These are phyloP conservation scores for Suillus hirtellus DNA, from an alignment of 768 basidiomycete species.

Conservation along the genomic window DNA sequence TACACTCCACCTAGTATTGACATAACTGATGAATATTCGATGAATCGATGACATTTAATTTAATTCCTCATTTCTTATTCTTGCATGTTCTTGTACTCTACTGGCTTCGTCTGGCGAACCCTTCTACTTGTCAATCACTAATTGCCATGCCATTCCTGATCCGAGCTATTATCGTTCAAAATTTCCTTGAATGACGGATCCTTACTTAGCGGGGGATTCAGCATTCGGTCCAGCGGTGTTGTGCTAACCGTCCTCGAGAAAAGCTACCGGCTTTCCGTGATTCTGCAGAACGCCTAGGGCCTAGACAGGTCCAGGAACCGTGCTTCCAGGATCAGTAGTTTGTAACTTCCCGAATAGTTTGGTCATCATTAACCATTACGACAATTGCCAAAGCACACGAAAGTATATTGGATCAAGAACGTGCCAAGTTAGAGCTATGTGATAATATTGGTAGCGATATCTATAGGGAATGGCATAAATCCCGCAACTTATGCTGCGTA, in stretches of 20 bases:
- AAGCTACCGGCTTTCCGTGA: too few species aligned
- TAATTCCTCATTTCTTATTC: too few species aligned
- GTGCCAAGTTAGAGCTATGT: not conserved
- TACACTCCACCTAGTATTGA: too few species aligned
- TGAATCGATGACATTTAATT: too few species aligned
- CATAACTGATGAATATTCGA: too few species aligned
- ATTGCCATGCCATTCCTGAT: not conserved
- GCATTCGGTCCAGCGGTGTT: not conserved
- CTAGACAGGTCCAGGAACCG: not conserved
- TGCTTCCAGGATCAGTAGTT: too few species aligned
- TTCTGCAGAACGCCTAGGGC: not conserved
- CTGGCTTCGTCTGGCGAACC: not conserved
- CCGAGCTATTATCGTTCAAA: not conserved
- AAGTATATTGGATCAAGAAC: too few species aligned
- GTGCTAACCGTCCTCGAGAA: too few species aligned
- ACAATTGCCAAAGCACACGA: not conserved
- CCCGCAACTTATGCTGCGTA: constrained; percentile 15
- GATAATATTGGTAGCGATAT: constrained; percentile 5
- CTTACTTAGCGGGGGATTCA: not conserved
- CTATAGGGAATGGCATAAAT: constrained; percentile 28
- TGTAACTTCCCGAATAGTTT: not conserved
- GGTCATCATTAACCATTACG: not conserved
- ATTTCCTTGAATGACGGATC: not conserved
- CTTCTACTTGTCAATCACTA: too few species aligned
- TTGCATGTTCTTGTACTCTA: too few species aligned